Conservation (phyloP, 495 filamentous ascomycete species). For the Podospora appendiculata region DNA sequence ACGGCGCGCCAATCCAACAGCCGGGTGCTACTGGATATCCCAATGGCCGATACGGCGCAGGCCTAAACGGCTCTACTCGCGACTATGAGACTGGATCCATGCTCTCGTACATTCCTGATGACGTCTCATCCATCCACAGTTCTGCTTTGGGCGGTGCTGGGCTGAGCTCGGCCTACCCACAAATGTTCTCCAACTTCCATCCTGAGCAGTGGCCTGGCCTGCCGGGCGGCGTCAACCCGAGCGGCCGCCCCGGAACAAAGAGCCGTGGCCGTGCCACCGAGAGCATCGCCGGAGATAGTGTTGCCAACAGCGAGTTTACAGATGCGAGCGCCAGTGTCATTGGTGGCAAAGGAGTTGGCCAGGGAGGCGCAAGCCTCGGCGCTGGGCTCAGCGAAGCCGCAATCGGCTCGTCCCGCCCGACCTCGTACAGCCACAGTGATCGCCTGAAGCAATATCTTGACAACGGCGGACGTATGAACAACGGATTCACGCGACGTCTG, state of each 20-base stretch:
- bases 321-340: conserved; percentile 72
- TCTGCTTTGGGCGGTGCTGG: conserved; percentile 81
- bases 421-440: conserved; percentile 42
- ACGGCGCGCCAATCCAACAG: conserved; percentile 44
- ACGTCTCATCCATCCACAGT: conserved; percentile 92
- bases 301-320: conserved; percentile 79
- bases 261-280: conserved; percentile 55
- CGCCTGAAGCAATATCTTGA: conserved; percentile 91
- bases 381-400: conserved; percentile 64
- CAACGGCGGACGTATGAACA: conserved; percentile 51
- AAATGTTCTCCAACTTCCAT: conserved; percentile 90
- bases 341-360: conserved; percentile 59
- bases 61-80: conserved; percentile 45
- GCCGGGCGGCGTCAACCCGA: conserved; percentile 52
- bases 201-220: conserved; percentile 83
- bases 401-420: conserved; percentile 31
- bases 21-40: conserved; percentile 63
- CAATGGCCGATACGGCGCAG: conserved; percentile 31
- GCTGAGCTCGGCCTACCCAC: conserved; percentile 72
- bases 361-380: conserved; percentile 70
- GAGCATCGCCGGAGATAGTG: conserved; percentile 83
- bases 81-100: conserved; percentile 87
- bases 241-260: conserved; percentile 41
- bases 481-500: conserved; percentile 71
- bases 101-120: conserved; percentile 87